A percentile compares a stretch with the other conserved stretches of the same genome.
Conservation (phyloP, 2,329 filamentous ascomycete genomes). For the Rutstroemia sp. region DNA sequence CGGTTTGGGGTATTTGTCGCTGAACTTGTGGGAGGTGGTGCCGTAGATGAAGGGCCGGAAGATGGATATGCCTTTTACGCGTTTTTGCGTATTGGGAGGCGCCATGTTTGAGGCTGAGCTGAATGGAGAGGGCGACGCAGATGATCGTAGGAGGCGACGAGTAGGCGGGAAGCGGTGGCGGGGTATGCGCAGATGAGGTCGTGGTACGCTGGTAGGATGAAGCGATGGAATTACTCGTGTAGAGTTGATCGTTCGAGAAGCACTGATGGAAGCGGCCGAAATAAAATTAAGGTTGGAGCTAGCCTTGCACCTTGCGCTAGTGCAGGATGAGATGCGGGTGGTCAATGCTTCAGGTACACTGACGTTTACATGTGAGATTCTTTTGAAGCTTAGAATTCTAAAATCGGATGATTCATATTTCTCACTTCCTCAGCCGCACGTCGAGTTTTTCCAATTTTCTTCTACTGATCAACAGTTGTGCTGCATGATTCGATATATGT, state of each 20-base stretch:
- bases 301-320: neutral
- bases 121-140: too few relatives aligned
- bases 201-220: neutral
- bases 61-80: conserved; percentile 58
- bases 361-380: neutral
- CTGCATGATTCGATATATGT: too few relatives aligned
- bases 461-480: too few relatives aligned
- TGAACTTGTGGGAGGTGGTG: conserved; percentile 72
- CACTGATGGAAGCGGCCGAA: neutral
- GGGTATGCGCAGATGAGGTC: neutral
- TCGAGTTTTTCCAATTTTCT: too few relatives aligned
- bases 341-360: conserved; percentile 10
- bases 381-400: neutral
- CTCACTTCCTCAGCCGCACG: too few relatives aligned
- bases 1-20: conserved; percentile 69
- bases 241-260: neutral
- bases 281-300: conserved; percentile 7
- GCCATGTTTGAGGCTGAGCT: conserved; percentile 39
- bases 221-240: neutral
- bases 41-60: conserved; percentile 65
- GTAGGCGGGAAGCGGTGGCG: neutral
- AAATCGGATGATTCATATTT: too few relatives aligned
- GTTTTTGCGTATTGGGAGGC: conserved; percentile 50
- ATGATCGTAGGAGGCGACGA: neutral
- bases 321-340: conserved; percentile 5